Evolutionary conservation across 2,329 filamentous ascomycete species (phyloP).

Genomic region (Dothideomycetes sp.): DNA sequence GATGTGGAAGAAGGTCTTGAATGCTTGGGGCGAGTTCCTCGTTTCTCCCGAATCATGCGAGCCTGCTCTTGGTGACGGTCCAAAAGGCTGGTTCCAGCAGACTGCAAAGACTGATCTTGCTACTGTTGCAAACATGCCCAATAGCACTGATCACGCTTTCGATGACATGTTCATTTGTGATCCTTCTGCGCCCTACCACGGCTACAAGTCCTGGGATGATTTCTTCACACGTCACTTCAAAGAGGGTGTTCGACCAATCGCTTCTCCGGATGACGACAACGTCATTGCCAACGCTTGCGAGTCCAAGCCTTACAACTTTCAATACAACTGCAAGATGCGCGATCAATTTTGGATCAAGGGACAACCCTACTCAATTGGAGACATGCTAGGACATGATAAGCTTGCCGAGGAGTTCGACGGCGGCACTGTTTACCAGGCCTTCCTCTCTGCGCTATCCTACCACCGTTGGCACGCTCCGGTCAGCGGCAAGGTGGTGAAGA

Average conservation of each 20-base stretch:
- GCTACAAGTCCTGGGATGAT: slow-evolving; percentile 58
- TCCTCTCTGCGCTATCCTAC: slow-evolving; percentile 55
- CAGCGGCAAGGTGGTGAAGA: slow-evolving; percentile 46
- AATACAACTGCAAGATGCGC: slow-evolving; percentile 39
- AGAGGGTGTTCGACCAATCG: slow-evolving; percentile 46
- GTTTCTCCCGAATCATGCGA: slow-evolving; percentile 20
- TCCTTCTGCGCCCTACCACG: slow-evolving; percentile 40
- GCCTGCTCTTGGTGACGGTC: slow-evolving; percentile 24
- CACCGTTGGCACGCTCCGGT: slow-evolving; percentile 66
- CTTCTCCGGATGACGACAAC: slow-evolving; percentile 40
- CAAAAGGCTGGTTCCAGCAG: slow-evolving; percentile 29
- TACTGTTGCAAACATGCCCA: slow-evolving; percentile 19
- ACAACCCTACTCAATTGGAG: slow-evolving; percentile 49
- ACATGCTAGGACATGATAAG: slow-evolving; percentile 42
- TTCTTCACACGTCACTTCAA: slow-evolving; percentile 55
- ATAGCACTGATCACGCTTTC: slow-evolving; percentile 17
- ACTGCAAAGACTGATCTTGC: slow-evolving; percentile 27
- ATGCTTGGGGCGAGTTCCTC: slow-evolving; percentile 34
- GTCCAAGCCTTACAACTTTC: slow-evolving; percentile 45
- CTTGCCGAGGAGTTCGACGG: slow-evolving; percentile 45
- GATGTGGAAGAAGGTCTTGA: slow-evolving; percentile 40
- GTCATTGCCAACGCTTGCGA: slow-evolving; percentile 57
- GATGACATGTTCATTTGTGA: slow-evolving; percentile 53
- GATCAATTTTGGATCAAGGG: slow-evolving; percentile 59
- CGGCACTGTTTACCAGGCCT: slow-evolving; percentile 61